These are phyloP conservation scores for Mortierella sp. DNA, from an alignment of 371 early-diverging fungal genomes.

Conservation along the genomic window DNA sequence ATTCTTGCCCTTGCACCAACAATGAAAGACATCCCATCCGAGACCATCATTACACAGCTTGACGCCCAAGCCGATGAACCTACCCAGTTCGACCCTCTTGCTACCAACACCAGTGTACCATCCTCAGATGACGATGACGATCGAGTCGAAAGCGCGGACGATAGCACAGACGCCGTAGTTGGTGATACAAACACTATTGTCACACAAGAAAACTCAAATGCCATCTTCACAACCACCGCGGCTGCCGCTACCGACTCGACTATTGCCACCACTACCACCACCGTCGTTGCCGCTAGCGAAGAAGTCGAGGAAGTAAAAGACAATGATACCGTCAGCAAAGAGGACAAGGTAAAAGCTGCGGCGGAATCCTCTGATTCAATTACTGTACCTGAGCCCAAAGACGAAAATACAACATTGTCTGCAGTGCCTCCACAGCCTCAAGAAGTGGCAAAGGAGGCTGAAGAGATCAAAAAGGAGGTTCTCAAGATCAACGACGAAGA, in stretches of 20 bases:
- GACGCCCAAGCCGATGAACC: neutral
- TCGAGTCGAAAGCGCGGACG: neutral
- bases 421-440: neutral
- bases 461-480: neutral
- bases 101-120: constrained; percentile 22
- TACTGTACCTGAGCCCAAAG: neutral
- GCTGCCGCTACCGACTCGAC: neutral
- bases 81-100: constrained; percentile 10
- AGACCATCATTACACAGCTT: neutral
- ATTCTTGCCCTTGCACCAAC: neutral
- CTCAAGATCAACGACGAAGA: neutral
- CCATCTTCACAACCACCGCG: neutral
- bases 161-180: neutral
- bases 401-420: neutral
- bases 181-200: neutral
- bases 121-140: constrained; percentile 21
- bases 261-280: neutral
- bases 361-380: neutral
- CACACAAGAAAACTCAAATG: neutral
- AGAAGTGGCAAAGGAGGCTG: neutral
- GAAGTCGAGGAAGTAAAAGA: neutral
- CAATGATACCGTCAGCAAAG: neutral
- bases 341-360: neutral
- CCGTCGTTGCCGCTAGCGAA: neutral
- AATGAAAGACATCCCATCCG: neutral